phyloP scores from a whole-genome alignment of 2,329 filamentous ascomycete genomes.

The Paraphaeosphaeria sporulosa region DNA sequence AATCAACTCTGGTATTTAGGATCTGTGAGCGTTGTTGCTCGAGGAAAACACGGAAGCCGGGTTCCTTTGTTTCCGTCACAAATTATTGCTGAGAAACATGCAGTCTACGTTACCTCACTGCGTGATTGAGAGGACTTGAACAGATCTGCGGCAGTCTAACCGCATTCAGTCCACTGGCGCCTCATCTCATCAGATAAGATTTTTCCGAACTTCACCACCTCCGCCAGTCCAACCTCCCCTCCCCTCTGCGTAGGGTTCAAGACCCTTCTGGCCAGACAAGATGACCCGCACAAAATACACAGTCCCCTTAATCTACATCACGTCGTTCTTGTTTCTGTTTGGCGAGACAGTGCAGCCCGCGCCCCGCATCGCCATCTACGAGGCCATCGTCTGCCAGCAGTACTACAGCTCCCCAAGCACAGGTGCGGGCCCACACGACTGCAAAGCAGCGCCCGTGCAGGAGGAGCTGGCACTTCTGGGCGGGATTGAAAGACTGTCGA shows the following conservation, averaged over 20 bases:
- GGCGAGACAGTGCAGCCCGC: conserved; percentile 30
- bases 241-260: background rate
- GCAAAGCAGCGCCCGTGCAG: conserved; percentile 26
- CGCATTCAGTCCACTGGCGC: background rate
- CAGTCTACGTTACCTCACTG: too few species aligned
- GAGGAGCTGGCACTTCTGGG: conserved; percentile 24
- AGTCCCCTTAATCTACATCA: conserved; percentile 26
- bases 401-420: conserved; percentile 11
- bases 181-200: conserved; percentile 10
- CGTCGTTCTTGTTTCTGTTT: conserved; percentile 29
- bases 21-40: too few species aligned
- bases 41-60: too few species aligned
- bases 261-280: background rate
- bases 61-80: too few species aligned
- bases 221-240: background rate
- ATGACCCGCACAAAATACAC: background rate
- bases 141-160: conserved; percentile 3
- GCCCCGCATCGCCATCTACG: conserved; percentile 28
- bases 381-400: conserved; percentile 25
- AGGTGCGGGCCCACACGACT: conserved; percentile 15
- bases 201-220: background rate
- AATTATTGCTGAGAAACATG: too few species aligned
- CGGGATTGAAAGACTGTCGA: conserved; percentile 26
- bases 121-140: too few species aligned
- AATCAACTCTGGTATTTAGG: too few species aligned